Evolutionary conservation across 202 grass and related monocot genomes (phyloP).

Genomic region (Panicum virgatum): DNA sequence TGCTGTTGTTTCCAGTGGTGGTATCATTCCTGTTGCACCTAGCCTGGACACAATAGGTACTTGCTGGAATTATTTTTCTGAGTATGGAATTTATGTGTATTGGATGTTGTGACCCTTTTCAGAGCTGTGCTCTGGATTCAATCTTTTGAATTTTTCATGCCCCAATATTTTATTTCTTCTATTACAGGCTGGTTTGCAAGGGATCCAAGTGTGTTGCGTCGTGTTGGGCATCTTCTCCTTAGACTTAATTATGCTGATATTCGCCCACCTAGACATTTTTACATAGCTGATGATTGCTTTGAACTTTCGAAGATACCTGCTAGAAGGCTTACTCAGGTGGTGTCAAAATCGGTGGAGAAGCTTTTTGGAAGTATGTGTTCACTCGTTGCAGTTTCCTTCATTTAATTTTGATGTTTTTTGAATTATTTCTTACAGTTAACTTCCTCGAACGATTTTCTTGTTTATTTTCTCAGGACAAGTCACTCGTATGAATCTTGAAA

Average conservation of each 20-base stretch:
- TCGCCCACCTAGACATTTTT: slow-evolving; percentile 71
- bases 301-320: slow-evolving; percentile 80
- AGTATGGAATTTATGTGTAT: neutral
- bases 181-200: slow-evolving; percentile 84
- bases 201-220: slow-evolving; percentile 82
- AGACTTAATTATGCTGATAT: slow-evolving; percentile 73
- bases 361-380: slow-evolving; percentile 93
- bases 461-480: slow-evolving; percentile 63
- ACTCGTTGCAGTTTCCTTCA: slow-evolving; percentile 24
- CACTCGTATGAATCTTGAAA: slow-evolving; percentile 74
- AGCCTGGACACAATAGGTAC: slow-evolving; percentile 95
- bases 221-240: slow-evolving; percentile 78
- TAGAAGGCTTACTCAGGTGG: slow-evolving; percentile 81
- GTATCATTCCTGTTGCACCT: slow-evolving; percentile 85
- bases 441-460: slow-evolving; percentile 4
- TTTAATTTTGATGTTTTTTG: neutral
- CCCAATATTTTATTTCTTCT: slow-evolving; percentile 13
- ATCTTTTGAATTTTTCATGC: neutral
- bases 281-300: slow-evolving; percentile 94
- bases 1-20: slow-evolving; percentile 62
- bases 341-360: slow-evolving; percentile 87
- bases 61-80: slow-evolving; percentile 5
- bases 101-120: slow-evolving; percentile 10
- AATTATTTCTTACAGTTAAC: slow-evolving; percentile 7
- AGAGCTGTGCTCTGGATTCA: neutral